Evolutionary conservation across 2,329 filamentous ascomycete species (phyloP), one percentile per base, ranked within the genome.

Genomic region (Penicillium frequentans): DNA sequence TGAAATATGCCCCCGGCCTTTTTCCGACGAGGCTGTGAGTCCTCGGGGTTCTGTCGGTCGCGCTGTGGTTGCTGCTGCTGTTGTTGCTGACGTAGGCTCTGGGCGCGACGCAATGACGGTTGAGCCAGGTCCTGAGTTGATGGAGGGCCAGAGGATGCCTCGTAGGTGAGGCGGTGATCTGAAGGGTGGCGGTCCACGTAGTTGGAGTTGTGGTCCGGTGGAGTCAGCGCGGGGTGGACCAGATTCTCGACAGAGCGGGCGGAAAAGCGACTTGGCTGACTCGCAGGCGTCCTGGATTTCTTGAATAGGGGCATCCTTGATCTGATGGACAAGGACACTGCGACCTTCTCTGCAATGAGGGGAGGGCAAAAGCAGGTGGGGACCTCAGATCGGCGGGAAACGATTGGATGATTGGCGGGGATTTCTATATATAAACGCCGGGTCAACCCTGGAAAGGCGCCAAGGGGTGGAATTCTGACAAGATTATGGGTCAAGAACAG

Each of bases 11-110:
- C 64, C 29, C 29, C 29, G 29, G 29, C 29, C 53, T 55, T 67
- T 62, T 52, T 65, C 35, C 56, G 58, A 65, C 58, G 63, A 49
- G 64, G 60, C 61, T 63, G 68, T 55, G 66, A 63, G 45, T 71
- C 64, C 37, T 65, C 61, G 51, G 64, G 60, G 55, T 62, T 56
- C 46, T 59, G 54, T 54, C 59, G 57, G 50, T 62, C 62, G 54
- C 55, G 64, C 44, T 54, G 55, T 13, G 54, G 57, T 26, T 21
- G 23, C 44, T 26, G 60, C 33, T 61, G 61, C 50, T 66, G 64
- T 39, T 61, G 60, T 42, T 62, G 61, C 50, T 66, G 64, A 48
- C 67, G 65, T 21, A 68, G 68, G 49, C 68, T 70, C 46, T 68
- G 65, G 3, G 68, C 67, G 24, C 68, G 68, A 37, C 55, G 55